Conservation (phyloP, 129 eudicot species). For the Flaveria trinervia region DNA sequence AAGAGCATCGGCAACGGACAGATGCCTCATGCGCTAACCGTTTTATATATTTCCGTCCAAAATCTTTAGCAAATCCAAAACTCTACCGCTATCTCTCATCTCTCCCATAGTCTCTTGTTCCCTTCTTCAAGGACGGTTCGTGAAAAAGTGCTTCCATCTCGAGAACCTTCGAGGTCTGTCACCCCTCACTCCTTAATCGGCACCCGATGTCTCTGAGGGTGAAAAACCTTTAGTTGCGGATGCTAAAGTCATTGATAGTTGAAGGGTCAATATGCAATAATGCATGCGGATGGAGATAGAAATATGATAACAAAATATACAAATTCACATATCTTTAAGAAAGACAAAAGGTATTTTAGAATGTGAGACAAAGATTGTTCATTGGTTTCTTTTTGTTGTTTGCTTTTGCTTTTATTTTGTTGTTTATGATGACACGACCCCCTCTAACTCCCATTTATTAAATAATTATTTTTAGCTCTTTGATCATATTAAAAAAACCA, state of each 20-base stretch:
- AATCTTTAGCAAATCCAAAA: no score
- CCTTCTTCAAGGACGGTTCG: no score
- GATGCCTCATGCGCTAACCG: no score
- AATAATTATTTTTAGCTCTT: conserved; percentile 8
- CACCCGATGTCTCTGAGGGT: no score
- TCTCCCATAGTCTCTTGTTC: no score
- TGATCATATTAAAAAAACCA: conserved; percentile 18
- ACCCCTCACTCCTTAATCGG: no score
- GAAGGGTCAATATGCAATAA: conserved; percentile 20
- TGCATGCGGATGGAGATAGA: conserved; percentile 11
- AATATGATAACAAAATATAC: conserved; percentile 4
- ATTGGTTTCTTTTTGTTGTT: conserved; percentile 35
- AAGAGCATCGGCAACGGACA: no score
- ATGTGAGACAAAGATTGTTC: conserved; percentile 31
- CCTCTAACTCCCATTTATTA: conserved; percentile 9
- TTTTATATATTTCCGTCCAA: no score
- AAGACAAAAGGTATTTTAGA: conserved; percentile 34
- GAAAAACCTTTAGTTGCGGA: no score
- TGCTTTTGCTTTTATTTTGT: conserved; percentile 29
- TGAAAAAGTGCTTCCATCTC: no score
- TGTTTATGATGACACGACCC: conserved; percentile 31
- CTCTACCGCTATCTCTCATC: no score
- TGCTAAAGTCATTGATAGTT: neutral
- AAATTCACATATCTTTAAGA: neutral
- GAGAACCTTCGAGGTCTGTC: no score